phyloP scores from a whole-genome alignment of 2,329 filamentous ascomycete species.

The Akanthomyces muscarius region DNA sequence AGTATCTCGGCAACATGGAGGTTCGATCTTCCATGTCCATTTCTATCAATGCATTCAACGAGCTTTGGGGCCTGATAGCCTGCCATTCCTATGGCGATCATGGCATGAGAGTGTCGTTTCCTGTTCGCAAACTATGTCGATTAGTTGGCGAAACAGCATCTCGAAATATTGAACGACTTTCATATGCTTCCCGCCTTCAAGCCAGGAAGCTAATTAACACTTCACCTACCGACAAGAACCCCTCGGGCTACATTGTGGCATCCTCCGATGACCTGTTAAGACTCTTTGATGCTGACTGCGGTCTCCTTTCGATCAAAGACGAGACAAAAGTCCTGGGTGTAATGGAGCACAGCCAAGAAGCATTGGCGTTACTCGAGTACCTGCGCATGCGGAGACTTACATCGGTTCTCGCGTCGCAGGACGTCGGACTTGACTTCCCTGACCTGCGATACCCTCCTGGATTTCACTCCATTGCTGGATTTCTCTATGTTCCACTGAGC shows the following conservation, averaged over 20 bases:
- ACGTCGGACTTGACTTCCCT: constrained; percentile 72
- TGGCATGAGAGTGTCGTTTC: constrained; percentile 89
- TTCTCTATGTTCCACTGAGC: constrained; percentile 78
- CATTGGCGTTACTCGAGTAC: constrained; percentile 80
- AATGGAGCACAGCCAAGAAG: constrained; percentile 73
- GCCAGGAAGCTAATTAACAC: constrained; percentile 87
- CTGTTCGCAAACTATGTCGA: constrained; percentile 87
- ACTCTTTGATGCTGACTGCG: constrained; percentile 84
- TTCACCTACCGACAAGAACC: constrained; percentile 73
- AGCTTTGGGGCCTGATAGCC: constrained; percentile 83
- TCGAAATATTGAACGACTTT: constrained; percentile 80
- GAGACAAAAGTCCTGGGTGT: constrained; percentile 83
- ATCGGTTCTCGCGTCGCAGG: constrained; percentile 73
- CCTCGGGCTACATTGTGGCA: constrained; percentile 84
- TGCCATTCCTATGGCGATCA: constrained; percentile 74
- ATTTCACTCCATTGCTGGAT: constrained; percentile 71
- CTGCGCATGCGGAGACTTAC: constrained; percentile 70
- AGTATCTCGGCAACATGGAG: constrained; percentile 84
- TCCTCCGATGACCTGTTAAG: constrained; percentile 81
- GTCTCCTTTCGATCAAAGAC: constrained; percentile 76
- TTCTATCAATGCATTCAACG: constrained; percentile 79
- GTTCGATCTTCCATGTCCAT: constrained; percentile 95
- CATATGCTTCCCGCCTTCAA: constrained; percentile 79
- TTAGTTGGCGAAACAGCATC: constrained; percentile 82
- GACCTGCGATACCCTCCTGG: constrained; percentile 77